Evolutionary conservation across 805 yeast genomes (phyloP).

Genomic region (Groenewaldozyma salmanticensis): DNA sequence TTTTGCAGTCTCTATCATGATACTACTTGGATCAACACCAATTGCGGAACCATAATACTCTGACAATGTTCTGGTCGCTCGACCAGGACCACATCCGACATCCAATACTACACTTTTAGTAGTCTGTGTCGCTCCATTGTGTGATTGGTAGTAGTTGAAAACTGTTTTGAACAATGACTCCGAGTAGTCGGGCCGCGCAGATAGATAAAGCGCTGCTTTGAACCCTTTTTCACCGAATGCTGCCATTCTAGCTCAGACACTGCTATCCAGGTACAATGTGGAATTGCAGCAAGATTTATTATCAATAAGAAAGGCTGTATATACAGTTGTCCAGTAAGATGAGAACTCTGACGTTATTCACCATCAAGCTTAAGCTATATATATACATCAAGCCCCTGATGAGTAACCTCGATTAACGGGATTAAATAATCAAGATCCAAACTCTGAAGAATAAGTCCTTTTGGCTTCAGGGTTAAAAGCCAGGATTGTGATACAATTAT

Average conservation of each 20-base stretch:
- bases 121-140: slow-evolving; percentile 15
- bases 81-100: slow-evolving; percentile 76
- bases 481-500: too few relatives aligned
- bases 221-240: slow-evolving; percentile 48
- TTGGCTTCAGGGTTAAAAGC: too few relatives aligned
- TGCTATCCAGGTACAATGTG: too few relatives aligned
- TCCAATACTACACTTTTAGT: slow-evolving; percentile 41
- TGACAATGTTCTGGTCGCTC: slow-evolving; percentile 48
- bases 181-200: slow-evolving; percentile 63
- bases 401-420: too few relatives aligned
- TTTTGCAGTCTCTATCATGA: slow-evolving; percentile 44
- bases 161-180: slow-evolving; percentile 36
- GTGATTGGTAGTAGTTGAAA: slow-evolving; percentile 32
- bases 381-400: too few relatives aligned
- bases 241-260: slow-evolving; percentile 55
- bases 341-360: too few relatives aligned
- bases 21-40: slow-evolving; percentile 53
- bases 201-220: slow-evolving; percentile 42
- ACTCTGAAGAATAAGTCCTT: too few relatives aligned
- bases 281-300: too few relatives aligned
- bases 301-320: too few relatives aligned
- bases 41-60: slow-evolving; percentile 38
- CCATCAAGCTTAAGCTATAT: too few relatives aligned
- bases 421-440: too few relatives aligned
- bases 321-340: too few relatives aligned